Base-by-base conservation (phyloP, 1,139 yeast genomes). In the Pichiaceae sp. region DNA sequence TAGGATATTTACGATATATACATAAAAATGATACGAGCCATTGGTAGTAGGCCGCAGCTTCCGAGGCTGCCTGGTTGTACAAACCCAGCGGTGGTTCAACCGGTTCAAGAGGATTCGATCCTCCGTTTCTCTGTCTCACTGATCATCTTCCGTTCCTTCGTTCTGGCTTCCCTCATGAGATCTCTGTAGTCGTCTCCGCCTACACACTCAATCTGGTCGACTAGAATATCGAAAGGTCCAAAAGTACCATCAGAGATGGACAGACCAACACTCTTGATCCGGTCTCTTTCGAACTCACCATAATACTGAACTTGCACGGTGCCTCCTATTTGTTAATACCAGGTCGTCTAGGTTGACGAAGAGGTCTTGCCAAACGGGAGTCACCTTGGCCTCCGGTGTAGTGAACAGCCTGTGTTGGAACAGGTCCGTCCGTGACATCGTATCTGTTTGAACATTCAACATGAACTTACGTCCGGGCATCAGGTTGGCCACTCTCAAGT, bases 381-480 rank as follows among this genome's bases (percentile, higher is more conserved):
- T 25, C 28, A 27, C 17, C 17, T 11, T 18, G 24, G 24, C 24
- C 11, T 21, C 24, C 8, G 28, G 14, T 6, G 16, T 8, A 42
- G 84, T 64, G 50, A 83, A 85, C 45, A 85, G 65, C 31, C 95
- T 63, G 57, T 85, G 95, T 58, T 85, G 95, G 56, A 77, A 85
- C 44, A 85, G 64, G 57, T 85, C 95, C 1, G 93, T 81, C 5
- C 78, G 72, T 44, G 80, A 69, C 17, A 91, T 83, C 7, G 86
- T 75, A 48, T 82, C 85, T 1, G 91, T 81, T 59, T 85, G 95
- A 37, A 85, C 68, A 51, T 85, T 85, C 38, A 85, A 78, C 57
- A 82, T 72, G 57, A 83, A 85, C 56, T 80, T 80, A 41, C 60
- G 41, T 4, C 40, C 33, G 4, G 58, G 57, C 2, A 55, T 48